phyloP scores from a whole-genome alignment of 2,329 filamentous ascomycete genomes.

The Geoglossum cookeanum region DNA sequence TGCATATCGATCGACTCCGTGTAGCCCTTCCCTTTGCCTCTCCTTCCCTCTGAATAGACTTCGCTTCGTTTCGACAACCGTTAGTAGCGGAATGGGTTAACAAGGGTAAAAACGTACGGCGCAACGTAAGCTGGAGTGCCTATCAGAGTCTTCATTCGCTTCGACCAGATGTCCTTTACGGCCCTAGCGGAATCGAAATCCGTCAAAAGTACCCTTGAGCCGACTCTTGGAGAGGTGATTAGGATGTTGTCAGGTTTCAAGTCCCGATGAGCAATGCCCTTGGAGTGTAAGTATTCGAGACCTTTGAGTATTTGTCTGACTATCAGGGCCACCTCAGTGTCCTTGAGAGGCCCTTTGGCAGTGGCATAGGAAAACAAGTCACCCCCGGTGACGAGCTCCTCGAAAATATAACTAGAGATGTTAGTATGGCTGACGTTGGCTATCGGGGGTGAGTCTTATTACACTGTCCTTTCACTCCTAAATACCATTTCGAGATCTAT shows the following conservation, averaged over 20 bases:
- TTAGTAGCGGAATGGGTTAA: background rate
- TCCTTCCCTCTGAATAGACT: conserved; percentile 13
- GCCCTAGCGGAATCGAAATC: conserved; percentile 34
- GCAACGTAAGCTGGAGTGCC: conserved; percentile 39
- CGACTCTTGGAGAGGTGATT: conserved; percentile 31
- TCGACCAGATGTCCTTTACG: conserved; percentile 12
- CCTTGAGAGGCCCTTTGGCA: conserved; percentile 26
- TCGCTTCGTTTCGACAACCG: conserved; percentile 13
- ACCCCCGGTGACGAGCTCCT: conserved; percentile 39
- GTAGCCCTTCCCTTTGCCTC: conserved; percentile 26
- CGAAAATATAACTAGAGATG: conserved; percentile 32
- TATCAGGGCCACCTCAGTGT: conserved; percentile 34
- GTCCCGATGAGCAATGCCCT: conserved; percentile 39
- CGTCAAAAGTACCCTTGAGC: conserved; percentile 35
- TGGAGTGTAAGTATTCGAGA: conserved; percentile 36
- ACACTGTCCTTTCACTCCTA: conserved; percentile 30
- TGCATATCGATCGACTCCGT: conserved; percentile 41
- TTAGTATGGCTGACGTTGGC: conserved; percentile 14
- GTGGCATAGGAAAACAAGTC: conserved; percentile 41
- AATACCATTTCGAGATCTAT: conserved; percentile 37
- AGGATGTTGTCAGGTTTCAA: conserved; percentile 46
- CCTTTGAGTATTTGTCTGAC: conserved; percentile 36
- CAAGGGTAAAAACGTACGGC: conserved; percentile 25
- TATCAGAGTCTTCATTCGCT: conserved; percentile 33
- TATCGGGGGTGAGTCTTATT: conserved; percentile 10